Evolutionary conservation across 495 filamentous ascomycete species (phyloP).

Genomic region (Parmelia sp.): DNA sequence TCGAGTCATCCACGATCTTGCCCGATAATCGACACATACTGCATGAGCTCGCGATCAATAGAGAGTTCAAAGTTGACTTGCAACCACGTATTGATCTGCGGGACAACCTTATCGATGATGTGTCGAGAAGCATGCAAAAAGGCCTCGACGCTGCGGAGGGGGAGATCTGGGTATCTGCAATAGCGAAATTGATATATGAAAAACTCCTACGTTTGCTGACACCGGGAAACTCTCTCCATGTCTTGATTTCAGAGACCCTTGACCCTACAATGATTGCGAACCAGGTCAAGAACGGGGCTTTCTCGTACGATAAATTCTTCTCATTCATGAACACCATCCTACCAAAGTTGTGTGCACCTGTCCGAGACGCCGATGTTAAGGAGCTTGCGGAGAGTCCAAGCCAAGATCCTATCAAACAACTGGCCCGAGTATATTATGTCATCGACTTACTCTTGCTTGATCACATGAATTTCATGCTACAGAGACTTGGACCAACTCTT

Average conservation of each 20-base stretch:
- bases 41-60: conserved; percentile 88
- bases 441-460: conserved; percentile 91
- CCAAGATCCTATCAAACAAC: conserved; percentile 74
- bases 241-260: conserved; percentile 75
- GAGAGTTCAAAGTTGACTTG: conserved; percentile 62
- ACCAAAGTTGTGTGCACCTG: conserved; percentile 90
- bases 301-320: conserved; percentile 93
- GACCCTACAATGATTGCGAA: conserved; percentile 69
- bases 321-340: conserved; percentile 79
- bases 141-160: conserved; percentile 67
- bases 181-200: conserved; percentile 77
- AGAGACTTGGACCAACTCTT: conserved; percentile 70
- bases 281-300: conserved; percentile 73
- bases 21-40: conserved; percentile 80
- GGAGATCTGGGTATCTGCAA: conserved; percentile 68
- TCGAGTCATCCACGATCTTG: conserved; percentile 54
- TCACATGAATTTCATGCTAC: conserved; percentile 89
- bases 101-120: conserved; percentile 50
- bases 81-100: conserved; percentile 43
- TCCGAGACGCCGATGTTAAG: conserved; percentile 79
- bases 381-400: conserved; percentile 65
- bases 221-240: conserved; percentile 73
- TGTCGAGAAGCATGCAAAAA: conserved; percentile 70
- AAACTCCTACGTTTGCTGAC: conserved; percentile 78
- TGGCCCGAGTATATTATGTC: conserved; percentile 75